Conservation (phyloP, 2,329 filamentous ascomycete genomes). For the Sporothrix sp. region DNA sequence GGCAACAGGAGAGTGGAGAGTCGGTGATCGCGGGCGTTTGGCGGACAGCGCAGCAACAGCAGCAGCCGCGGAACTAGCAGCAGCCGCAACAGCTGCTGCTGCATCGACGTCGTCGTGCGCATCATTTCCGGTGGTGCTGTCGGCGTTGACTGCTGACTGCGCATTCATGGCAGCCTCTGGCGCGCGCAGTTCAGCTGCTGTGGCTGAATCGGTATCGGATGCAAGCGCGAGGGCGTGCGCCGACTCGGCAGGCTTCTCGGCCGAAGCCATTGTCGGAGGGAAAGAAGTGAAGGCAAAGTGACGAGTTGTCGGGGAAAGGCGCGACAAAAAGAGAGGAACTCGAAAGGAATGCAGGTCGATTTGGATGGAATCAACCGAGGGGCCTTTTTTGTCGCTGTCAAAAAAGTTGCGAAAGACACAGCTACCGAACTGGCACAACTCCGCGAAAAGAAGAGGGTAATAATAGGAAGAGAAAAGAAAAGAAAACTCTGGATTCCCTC, state of each 20-base stretch:
- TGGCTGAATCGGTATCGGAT: constrained; percentile 19
- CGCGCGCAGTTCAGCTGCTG: neutral
- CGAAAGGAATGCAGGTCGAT: neutral
- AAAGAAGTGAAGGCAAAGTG: neutral
- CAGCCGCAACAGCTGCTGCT: constrained; percentile 19
- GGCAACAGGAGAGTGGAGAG: constrained; percentile 31
- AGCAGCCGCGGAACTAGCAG: constrained; percentile 26
- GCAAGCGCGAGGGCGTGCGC: constrained; percentile 28
- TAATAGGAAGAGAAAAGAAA: neutral
- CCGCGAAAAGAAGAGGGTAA: no score
- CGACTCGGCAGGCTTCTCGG: constrained; percentile 40
- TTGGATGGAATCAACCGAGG: neutral
- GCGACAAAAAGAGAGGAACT: neutral
- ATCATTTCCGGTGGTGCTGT: constrained; percentile 20
- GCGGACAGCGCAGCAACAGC: constrained; percentile 8
- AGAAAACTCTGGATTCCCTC: neutral
- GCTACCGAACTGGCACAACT: no score
- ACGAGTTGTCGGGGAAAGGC: neutral
- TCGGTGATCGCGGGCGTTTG: constrained; percentile 29
- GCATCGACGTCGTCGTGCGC: constrained; percentile 14
- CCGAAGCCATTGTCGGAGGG: constrained; percentile 37
- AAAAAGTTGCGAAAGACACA: no score
- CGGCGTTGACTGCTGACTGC: constrained; percentile 17
- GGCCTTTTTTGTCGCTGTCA: no score
- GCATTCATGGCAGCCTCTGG: neutral